A percentile compares a stretch with the other conserved stretches of the same genome.
phyloP scores from a whole-genome alignment of 352 stramenopile genomes.

The Saprolegnia parasitica region DNA sequence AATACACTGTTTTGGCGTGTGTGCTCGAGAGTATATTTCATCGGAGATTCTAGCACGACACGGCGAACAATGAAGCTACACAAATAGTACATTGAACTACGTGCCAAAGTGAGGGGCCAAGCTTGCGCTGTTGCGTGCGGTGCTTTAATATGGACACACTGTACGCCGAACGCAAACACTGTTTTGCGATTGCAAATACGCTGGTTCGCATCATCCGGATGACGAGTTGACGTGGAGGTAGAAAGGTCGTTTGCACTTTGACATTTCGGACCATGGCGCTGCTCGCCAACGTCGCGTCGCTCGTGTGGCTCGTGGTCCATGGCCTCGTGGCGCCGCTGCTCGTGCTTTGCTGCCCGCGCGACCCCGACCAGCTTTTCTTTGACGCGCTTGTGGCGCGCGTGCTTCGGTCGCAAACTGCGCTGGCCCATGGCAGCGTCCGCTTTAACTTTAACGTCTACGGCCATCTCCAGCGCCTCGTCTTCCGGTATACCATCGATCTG shows the following conservation, averaged over 20 bases:
- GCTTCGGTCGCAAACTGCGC: not conserved
- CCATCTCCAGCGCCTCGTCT: slow-evolving; percentile 14
- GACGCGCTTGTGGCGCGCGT: slow-evolving; percentile 15
- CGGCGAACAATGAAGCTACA: too few relatives aligned
- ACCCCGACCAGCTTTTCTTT: slow-evolving; percentile 5
- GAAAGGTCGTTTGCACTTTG: not conserved
- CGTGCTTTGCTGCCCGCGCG: slow-evolving; percentile 15
- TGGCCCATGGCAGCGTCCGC: not conserved
- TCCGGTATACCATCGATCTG: not conserved
- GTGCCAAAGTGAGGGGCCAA: too few relatives aligned
- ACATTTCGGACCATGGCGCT: not conserved
- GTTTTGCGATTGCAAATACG: too few relatives aligned
- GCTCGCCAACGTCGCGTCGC: not conserved
- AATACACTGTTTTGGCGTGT: too few relatives aligned
- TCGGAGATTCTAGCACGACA: too few relatives aligned
- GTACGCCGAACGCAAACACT: too few relatives aligned
- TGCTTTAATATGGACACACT: too few relatives aligned
- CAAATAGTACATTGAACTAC: too few relatives aligned
- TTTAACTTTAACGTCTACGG: slow-evolving; percentile 20
- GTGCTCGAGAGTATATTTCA: too few relatives aligned
- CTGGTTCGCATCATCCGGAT: too few relatives aligned
- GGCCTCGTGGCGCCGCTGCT: not conserved
- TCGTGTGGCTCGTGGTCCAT: not conserved
- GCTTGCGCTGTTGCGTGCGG: too few relatives aligned
- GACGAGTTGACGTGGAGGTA: too few relatives aligned